Evolutionary conservation across 2,329 filamentous ascomycete species (phyloP), one percentile per base, ranked within the genome.

Genomic region (Colletotrichum camelliae): DNA sequence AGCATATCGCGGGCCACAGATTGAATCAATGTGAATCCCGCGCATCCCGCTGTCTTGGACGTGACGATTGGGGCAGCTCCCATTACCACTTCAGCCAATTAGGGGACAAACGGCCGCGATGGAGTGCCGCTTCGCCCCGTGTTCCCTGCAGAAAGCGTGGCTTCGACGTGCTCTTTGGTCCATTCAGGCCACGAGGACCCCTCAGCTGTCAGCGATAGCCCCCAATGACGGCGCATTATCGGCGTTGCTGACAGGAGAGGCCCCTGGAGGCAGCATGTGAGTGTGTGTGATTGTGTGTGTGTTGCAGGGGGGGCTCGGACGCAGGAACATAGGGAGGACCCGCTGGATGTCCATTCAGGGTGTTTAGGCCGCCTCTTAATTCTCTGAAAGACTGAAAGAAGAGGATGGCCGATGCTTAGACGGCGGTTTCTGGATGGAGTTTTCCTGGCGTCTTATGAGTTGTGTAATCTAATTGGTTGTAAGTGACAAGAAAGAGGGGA

Each of bases 331-430:
- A 55, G 15, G 29, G 33, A n/a, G 21, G 70, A 64, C 65, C 73
- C 69, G 70, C 57, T 7, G n/a, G n/a, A 39, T 57, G 43, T 29
- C 73, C 64, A 29, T 58, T 73, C 69, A 16, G 9, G 69, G 73
- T 72, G 73, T 64, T 75, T 72, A 31, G 69, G 69, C 69, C 73
- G 72, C 62, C 31, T 75, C 69, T 75, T 68, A 72, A 8, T 67
- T 55, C 52, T 39, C 10, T 67, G 29, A 12, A 39, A 31, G 16
- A 16, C n/a, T n/a, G n/a, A n/a, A n/a, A n/a, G n/a, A n/a, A n/a
- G n/a, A n/a, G 37, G 52, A 24, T 13, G 37, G 16, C 60, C 72
- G 68, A 27, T 72, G 61, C 37, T 64, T 43, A 35, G 21, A 39
- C 31, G 37, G 21, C 24, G 37, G 24, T 13, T 48, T 66, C 31